phyloP scores from a whole-genome alignment of 2,329 filamentous ascomycete species.

The Trichoderma pleuroti region DNA sequence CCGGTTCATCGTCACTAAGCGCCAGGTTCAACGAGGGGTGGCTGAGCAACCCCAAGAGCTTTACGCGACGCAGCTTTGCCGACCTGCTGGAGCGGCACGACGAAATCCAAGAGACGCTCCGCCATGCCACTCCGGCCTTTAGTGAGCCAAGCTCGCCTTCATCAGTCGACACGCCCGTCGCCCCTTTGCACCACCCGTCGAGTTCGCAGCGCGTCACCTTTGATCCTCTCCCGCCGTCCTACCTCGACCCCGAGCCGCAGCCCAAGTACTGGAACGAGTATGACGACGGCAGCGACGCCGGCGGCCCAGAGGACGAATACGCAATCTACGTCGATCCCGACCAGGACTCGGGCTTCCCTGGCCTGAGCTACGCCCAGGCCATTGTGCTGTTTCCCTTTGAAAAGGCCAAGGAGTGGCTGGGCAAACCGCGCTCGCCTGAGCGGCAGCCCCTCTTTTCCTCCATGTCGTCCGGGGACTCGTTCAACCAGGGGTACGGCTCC shows the following conservation, averaged over 20 bases:
- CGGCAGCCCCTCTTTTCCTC: slow-evolving; percentile 22
- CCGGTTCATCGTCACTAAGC: slow-evolving; percentile 63
- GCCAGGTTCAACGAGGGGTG: slow-evolving; percentile 65
- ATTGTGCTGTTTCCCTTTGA: slow-evolving; percentile 49
- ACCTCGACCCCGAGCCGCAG: slow-evolving; percentile 26
- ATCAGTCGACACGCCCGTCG: slow-evolving; percentile 26
- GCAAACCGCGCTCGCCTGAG: slow-evolving; percentile 27
- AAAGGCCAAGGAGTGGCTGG: slow-evolving; percentile 52
- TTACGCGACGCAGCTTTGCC: slow-evolving; percentile 63
- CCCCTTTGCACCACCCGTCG: neutral
- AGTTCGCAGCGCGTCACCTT: slow-evolving; percentile 27
- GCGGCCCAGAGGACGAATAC: slow-evolving; percentile 60
- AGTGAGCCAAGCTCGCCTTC: slow-evolving; percentile 41
- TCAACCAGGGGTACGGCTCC: slow-evolving; percentile 32
- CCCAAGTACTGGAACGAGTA: slow-evolving; percentile 81
- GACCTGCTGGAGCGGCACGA: slow-evolving; percentile 49
- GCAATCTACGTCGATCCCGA: slow-evolving; percentile 73
- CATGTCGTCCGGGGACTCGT: slow-evolving; percentile 16
- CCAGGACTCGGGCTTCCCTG: slow-evolving; percentile 56
- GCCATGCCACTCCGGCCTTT: slow-evolving; percentile 41
- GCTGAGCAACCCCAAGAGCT: slow-evolving; percentile 64
- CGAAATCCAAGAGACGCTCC: slow-evolving; percentile 47
- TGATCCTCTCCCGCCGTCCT: slow-evolving; percentile 31
- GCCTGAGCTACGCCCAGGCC: slow-evolving; percentile 56
- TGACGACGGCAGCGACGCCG: slow-evolving; percentile 70